These are phyloP conservation scores for Globisporangium carolinianum DNA, from an alignment of 352 stramenopile genomes.

Conservation along the genomic window DNA sequence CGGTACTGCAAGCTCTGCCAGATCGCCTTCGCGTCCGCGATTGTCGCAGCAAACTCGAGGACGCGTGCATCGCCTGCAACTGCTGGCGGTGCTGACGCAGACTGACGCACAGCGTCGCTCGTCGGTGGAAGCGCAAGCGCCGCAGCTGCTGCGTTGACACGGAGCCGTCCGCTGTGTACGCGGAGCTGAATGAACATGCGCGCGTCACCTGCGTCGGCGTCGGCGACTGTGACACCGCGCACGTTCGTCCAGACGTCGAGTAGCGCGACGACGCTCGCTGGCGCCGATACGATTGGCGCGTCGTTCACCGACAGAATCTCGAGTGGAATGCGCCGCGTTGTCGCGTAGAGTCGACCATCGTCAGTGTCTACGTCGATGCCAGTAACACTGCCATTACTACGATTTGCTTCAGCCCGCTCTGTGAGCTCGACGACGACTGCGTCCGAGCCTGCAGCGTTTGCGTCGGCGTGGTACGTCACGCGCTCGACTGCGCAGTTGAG, in stretches of 20 bases:
- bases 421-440: constrained; percentile 35
- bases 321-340: constrained; percentile 29
- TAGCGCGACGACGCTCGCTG: constrained; percentile 20
- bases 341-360: constrained; percentile 21
- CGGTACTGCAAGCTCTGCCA: constrained; percentile 34
- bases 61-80: background rate
- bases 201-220: constrained; percentile 34
- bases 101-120: background rate
- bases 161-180: constrained; percentile 28
- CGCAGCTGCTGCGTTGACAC: constrained; percentile 6
- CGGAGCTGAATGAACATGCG: constrained; percentile 38
- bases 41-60: constrained; percentile 29
- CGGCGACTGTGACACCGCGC: constrained; percentile 18
- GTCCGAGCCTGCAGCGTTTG: constrained; percentile 22
- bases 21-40: constrained; percentile 14
- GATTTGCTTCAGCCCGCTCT: constrained; percentile 8
- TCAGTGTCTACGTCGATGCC: background rate
- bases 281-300: constrained; percentile 26
- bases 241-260: constrained; percentile 23
- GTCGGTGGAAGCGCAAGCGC: background rate
- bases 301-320: constrained; percentile 40
- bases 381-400: background rate
- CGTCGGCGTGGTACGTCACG: constrained; percentile 35
- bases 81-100: constrained; percentile 5
- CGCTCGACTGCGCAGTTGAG: constrained; percentile 49